Evolutionary conservation across 2,329 filamentous ascomycete species (phyloP).

Genomic region (Trematosphaeria pertusa): DNA sequence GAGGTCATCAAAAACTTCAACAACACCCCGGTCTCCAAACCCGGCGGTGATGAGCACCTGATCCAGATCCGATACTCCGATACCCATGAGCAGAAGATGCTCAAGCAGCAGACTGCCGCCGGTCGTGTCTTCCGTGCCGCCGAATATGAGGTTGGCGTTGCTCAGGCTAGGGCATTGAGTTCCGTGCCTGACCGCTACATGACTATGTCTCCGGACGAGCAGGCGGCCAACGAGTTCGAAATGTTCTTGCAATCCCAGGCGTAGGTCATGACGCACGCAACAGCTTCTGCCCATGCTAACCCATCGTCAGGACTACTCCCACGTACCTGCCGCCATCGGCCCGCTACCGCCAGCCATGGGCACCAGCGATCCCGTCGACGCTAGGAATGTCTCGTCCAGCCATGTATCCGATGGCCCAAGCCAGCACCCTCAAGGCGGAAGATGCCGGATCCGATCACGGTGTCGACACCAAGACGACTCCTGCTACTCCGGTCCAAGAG

Average conservation of each 20-base stretch:
- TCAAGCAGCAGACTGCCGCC: constrained; percentile 95
- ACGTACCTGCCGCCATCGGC: constrained; percentile 18
- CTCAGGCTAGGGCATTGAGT: constrained; percentile 45
- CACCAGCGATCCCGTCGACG: constrained; percentile 43
- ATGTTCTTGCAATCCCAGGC: constrained; percentile 42
- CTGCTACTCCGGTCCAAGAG: constrained; percentile 43
- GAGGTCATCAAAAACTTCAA: constrained; percentile 87
- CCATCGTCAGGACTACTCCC: constrained; percentile 14
- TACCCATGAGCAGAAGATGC: constrained; percentile 92
- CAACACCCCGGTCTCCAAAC: constrained; percentile 65
- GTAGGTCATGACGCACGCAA: constrained; percentile 11
- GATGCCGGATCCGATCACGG: constrained; percentile 39
- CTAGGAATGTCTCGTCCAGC: constrained; percentile 40
- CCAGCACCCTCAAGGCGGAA: constrained; percentile 34
- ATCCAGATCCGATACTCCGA: constrained; percentile 96
- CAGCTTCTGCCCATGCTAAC: constrained; percentile 3
- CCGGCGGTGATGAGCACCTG: constrained; percentile 75
- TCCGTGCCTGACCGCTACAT: constrained; percentile 43
- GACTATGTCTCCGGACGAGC: constrained; percentile 41
- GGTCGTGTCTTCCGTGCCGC: constrained; percentile 95
- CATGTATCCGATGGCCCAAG: constrained; percentile 35
- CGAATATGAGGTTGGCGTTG: constrained; percentile 71
- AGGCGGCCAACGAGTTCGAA: constrained; percentile 48
- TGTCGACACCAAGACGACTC: constrained; percentile 39
- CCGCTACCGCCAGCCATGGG: constrained; percentile 44